Evolutionary conservation across 768 basidiomycete species (phyloP).

Genomic region (Imleria badia): DNA sequence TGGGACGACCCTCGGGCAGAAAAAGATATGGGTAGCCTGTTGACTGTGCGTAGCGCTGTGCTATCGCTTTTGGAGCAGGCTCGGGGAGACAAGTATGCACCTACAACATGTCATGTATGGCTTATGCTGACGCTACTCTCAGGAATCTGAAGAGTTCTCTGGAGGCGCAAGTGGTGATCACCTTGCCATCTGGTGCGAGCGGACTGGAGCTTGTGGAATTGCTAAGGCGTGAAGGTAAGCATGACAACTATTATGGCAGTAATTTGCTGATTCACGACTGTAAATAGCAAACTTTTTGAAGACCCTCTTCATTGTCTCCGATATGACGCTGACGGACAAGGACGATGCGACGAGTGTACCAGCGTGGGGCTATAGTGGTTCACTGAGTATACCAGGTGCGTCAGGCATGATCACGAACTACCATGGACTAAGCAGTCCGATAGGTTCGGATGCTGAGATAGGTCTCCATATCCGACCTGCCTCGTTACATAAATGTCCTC

Average conservation of each 20-base stretch:
- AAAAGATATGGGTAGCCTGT: conserved; percentile 60
- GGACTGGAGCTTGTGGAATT: conserved; percentile 35
- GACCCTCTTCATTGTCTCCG: conserved; percentile 80
- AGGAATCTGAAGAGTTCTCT: conserved; percentile 75
- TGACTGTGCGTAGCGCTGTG: conserved; percentile 60
- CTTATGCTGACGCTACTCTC: conserved; percentile 2
- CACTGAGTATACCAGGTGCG: conserved; percentile 47
- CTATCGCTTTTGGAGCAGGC: conserved; percentile 75
- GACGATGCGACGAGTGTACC: conserved; percentile 40
- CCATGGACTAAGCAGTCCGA: neutral
- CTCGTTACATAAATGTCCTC: conserved; percentile 69
- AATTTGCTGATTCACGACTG: neutral
- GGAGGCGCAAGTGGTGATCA: conserved; percentile 72
- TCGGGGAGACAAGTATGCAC: conserved; percentile 64
- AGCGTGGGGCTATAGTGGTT: conserved; percentile 50
- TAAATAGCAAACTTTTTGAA: conserved; percentile 60
- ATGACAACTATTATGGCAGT: neutral
- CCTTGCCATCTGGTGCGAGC: conserved; percentile 42
- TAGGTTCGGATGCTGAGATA: conserved; percentile 26
- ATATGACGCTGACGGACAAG: conserved; percentile 53
- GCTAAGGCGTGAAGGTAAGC: conserved; percentile 44
- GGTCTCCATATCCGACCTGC: conserved; percentile 64
- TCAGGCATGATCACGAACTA: neutral
- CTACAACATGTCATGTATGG: neutral
- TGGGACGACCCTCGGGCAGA: conserved; percentile 65